Conservation (phyloP, 192 early-diverging fungal species). For the Phlyctochytrium arcticum region DNA sequence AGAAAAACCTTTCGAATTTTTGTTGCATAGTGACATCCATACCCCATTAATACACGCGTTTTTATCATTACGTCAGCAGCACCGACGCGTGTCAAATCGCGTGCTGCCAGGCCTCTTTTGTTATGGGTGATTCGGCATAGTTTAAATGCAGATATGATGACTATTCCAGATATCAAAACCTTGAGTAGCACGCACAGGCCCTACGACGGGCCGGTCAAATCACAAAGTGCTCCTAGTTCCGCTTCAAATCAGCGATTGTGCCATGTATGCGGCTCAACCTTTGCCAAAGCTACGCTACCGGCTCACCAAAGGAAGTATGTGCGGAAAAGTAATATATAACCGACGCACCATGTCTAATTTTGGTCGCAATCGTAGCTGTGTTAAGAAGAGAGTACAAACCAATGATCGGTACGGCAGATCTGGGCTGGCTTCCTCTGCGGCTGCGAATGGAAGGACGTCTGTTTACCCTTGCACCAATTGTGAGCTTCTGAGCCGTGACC, state of each 20-base stretch:
- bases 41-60: no score
- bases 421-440: constrained; percentile 5
- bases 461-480: constrained; percentile 11
- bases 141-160: no score
- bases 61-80: no score
- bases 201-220: no score
- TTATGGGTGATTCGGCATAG: no score
- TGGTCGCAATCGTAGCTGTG: constrained; percentile 11
- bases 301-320: constrained; percentile 38
- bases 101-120: no score
- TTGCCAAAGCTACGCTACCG: constrained; percentile 33
- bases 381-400: constrained; percentile 13
- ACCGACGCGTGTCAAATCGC: no score
- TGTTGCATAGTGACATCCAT: no score
- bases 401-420: background rate
- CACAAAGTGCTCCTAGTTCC: constrained; percentile 5
- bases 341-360: background rate
- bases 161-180: no score
- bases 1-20: no score
- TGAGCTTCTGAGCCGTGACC: background rate
- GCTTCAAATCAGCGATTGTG: constrained; percentile 23
- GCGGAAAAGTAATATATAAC: background rate
- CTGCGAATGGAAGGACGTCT: background rate
- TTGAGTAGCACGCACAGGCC: no score
- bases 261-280: constrained; percentile 37